Evolutionary conservation across 1,284 basidiomycete genomes (phyloP).

Genomic region (Ceratobasidium sp.): DNA sequence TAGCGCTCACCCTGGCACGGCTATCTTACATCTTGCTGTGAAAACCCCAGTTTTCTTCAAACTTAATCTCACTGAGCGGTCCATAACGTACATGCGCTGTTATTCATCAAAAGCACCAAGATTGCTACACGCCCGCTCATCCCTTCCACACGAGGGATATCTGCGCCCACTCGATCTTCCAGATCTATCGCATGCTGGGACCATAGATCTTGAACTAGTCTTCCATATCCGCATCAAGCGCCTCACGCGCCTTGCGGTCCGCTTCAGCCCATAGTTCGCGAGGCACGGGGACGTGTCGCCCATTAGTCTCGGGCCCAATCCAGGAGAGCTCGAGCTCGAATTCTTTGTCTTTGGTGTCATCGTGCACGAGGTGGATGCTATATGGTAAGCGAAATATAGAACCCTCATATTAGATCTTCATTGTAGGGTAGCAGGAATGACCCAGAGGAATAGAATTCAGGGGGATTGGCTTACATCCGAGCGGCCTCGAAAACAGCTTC

Average conservation of each 20-base stretch:
- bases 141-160: background rate
- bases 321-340: constrained; percentile 99
- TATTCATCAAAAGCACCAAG: background rate
- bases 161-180: too few species aligned
- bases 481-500: constrained; percentile 95
- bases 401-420: background rate
- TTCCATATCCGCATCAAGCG: constrained; percentile 54
- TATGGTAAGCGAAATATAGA: background rate
- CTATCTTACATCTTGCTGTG: background rate
- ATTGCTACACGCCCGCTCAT: background rate
- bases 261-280: constrained; percentile 87
- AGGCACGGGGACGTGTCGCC: constrained; percentile 84
- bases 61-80: background rate
- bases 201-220: too few species aligned
- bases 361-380: constrained; percentile 97
- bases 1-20: too few species aligned
- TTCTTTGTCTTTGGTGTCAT: constrained; percentile 96
- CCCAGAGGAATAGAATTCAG: background rate
- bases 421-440: background rate
- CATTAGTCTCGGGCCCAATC: constrained; percentile 89
- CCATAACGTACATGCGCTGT: background rate
- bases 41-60: background rate
- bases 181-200: too few species aligned
- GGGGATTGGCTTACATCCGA: constrained; percentile 77
- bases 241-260: constrained; percentile 87